These are phyloP conservation scores for Aspergillus glaucus DNA, from an alignment of 2,329 filamentous ascomycete genomes.

Conservation along the genomic window DNA sequence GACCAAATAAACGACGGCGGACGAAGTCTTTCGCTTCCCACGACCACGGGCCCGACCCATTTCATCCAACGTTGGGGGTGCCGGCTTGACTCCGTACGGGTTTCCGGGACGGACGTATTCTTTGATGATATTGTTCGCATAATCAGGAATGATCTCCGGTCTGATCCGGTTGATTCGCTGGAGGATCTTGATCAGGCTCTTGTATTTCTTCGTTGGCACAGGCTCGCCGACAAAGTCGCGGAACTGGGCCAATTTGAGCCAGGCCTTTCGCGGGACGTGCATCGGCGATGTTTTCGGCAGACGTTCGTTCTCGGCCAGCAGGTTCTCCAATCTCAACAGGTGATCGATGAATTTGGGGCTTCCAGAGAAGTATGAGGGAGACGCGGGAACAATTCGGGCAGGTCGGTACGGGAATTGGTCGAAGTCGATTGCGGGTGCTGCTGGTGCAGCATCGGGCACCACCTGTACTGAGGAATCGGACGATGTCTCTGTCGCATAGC, in stretches of 20 bases:
- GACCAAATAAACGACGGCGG: constrained; percentile 78
- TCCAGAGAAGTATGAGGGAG: constrained; percentile 91
- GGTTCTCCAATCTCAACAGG: constrained; percentile 63
- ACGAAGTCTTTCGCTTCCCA: constrained; percentile 81
- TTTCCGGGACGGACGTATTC: constrained; percentile 71
- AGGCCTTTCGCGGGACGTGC: constrained; percentile 67
- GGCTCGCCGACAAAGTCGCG: constrained; percentile 63
- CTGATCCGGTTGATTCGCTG: constrained; percentile 81
- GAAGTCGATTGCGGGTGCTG: constrained; percentile 32
- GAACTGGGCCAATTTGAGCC: constrained; percentile 74
- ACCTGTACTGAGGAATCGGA: neutral
- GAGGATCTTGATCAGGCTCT: constrained; percentile 66
- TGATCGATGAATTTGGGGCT: constrained; percentile 81
- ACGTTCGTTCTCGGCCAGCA: constrained; percentile 64
- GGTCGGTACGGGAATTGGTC: constrained; percentile 31
- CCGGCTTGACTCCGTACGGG: constrained; percentile 58
- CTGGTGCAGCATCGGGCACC: constrained; percentile 3
- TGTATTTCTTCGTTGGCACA: constrained; percentile 71
- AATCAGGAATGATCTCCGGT: constrained; percentile 64
- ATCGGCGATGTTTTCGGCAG: constrained; percentile 63
- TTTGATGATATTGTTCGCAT: constrained; percentile 59
- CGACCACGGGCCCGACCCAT: constrained; percentile 73
- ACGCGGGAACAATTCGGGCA: constrained; percentile 73
- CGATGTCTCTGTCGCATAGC: constrained; percentile 23
- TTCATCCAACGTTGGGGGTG: constrained; percentile 61